These are phyloP conservation scores for Fusarium sp. DNA, from an alignment of 2,329 filamentous ascomycete species.

Conservation along the genomic window DNA sequence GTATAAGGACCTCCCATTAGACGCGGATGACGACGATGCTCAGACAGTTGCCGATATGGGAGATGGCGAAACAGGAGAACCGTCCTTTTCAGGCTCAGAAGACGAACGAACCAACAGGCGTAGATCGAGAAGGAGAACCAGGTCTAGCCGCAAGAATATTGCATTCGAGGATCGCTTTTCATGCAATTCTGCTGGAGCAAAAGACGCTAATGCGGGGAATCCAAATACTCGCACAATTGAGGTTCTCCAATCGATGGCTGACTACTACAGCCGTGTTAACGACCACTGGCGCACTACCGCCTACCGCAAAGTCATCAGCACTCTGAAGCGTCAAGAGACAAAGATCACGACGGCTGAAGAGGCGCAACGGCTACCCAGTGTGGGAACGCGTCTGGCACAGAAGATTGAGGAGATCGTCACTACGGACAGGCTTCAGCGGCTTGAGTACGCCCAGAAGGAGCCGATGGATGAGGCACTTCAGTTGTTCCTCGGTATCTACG, in stretches of 20 bases:
- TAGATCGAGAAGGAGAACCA: conserved; percentile 41
- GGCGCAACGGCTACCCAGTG: conserved; percentile 74
- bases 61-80: conserved; percentile 30
- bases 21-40: conserved; percentile 63
- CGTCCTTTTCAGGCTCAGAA: conserved; percentile 41
- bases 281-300: conserved; percentile 82
- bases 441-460: conserved; percentile 78
- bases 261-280: conserved; percentile 79
- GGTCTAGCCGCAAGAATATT: conserved; percentile 48
- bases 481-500: conserved; percentile 83
- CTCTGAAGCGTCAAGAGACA: conserved; percentile 73
- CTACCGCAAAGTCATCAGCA: conserved; percentile 83
- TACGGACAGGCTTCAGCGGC: conserved; percentile 77
- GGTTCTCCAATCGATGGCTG: conserved; percentile 81
- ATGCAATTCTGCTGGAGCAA: conserved; percentile 67
- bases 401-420: conserved; percentile 92
- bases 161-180: conserved; percentile 64
- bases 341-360: conserved; percentile 78
- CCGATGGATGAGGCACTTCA: conserved; percentile 74
- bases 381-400: conserved; percentile 79
- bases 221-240: conserved; percentile 83
- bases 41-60: conserved; percentile 32
- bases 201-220: conserved; percentile 62
- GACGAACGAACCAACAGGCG: conserved; percentile 36
- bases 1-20: conserved; percentile 70